A percentile compares a stretch with the other conserved stretches of the same genome.
Conservation (phyloP, 2,329 filamentous ascomycete species). For the Nannizzia gypsea region DNA sequence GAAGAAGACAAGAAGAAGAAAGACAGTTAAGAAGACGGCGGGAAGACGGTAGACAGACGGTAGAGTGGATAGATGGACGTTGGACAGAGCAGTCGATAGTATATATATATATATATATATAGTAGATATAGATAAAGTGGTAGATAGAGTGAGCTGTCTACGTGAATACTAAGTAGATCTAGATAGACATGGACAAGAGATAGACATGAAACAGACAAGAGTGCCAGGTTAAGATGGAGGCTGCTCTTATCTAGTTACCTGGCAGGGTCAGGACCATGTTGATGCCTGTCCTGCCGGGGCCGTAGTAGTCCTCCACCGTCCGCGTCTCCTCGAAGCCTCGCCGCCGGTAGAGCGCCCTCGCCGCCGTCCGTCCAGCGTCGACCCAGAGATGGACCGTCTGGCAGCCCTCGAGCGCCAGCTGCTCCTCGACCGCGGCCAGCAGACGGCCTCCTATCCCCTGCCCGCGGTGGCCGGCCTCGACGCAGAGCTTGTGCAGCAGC, state of each 20-base stretch:
- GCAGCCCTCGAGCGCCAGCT: slow-evolving; percentile 37
- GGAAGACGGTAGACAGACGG: no score
- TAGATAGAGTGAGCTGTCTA: background rate
- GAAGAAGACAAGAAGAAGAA: no score
- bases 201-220: no score
- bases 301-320: slow-evolving; percentile 40
- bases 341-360: slow-evolving; percentile 35
- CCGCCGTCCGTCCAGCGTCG: slow-evolving; percentile 36
- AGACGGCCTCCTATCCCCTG: slow-evolving; percentile 38
- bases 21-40: no score
- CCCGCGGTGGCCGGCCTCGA: slow-evolving; percentile 35
- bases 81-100: background rate
- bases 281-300: slow-evolving; percentile 37
- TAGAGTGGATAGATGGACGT: background rate
- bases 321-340: slow-evolving; percentile 38
- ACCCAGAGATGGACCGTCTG: slow-evolving; percentile 42
- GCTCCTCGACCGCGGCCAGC: slow-evolving; percentile 32
- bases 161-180: no score
- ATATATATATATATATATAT: background rate
- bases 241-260: background rate
- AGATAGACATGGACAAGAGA: no score
- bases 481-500: slow-evolving; percentile 43
- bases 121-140: background rate
- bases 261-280: slow-evolving; percentile 23
- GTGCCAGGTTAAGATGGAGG: no score